Evolutionary conservation across 345 rosid species (phyloP), one percentile per base, ranked within the genome.

Genomic region (Microthlaspi erraticum): DNA sequence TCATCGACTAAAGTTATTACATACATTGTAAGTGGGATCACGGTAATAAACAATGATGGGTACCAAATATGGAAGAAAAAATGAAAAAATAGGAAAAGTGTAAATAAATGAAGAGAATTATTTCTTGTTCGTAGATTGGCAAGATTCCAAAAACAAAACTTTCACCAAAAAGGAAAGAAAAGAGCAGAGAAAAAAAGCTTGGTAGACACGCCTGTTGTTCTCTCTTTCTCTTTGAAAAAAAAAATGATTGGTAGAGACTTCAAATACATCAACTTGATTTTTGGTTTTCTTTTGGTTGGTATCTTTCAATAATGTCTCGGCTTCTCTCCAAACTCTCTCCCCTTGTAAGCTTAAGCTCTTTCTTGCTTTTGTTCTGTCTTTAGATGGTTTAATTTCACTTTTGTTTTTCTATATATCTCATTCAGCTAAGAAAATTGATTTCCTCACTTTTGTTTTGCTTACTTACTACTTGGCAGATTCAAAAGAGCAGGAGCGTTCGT

Each of bases 271-370:
- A 43, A 43, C 48, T 13, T n/a, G 18, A 42, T n/a, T 42, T n/a
- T 13, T 8, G 46, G 8, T 43, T 43, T 43, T 23, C 7, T 6
- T 32, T 23, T 23, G 26, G 26, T 14, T 49, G 54, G n/a, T 49
- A 20, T 10, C 14, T 29, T 50, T 23, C 55, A 50, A 50, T 10
- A 50, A 50, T 50, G 55, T 50, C 55, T 50, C 33, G 32, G 29
- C 33, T 50, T 20, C 55, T 20, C 55, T 50, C 55, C 32, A 50
- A 50, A 14, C 55, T 50, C 32, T 14, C 48, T 43, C 54, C 54
- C 32, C 11, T 49, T 8, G 55, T 19, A 23, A 23, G 26, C 26
- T 32, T 23, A 32, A 32, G 34, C 34, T 32, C 34, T 32, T 32
- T 32, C 34, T 32, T 32, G 34, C 34, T 32, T 32, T 32, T 32